phyloP scores from a whole-genome alignment of 2,329 filamentous ascomycete genomes.

The Teratosphaeria nubilosa region DNA sequence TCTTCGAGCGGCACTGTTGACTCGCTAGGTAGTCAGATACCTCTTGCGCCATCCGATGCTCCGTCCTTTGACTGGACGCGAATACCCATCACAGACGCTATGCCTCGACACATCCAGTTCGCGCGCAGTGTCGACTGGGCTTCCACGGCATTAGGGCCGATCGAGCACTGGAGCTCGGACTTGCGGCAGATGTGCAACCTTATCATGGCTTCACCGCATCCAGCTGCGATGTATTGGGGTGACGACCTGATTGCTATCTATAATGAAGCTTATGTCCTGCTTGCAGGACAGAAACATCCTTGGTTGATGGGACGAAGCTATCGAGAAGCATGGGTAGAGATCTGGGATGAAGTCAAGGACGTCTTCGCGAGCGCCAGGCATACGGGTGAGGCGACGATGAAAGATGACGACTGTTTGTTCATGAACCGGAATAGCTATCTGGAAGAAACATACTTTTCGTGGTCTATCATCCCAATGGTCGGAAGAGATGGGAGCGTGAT shows the following conservation, averaged over 20 bases:
- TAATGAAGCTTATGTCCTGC: slow-evolving; percentile 59
- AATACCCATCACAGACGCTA: slow-evolving; percentile 50
- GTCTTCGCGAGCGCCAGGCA: slow-evolving; percentile 57
- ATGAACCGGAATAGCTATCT: slow-evolving; percentile 58
- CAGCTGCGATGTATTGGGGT: slow-evolving; percentile 56
- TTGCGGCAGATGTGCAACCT: slow-evolving; percentile 70
- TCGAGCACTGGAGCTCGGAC: slow-evolving; percentile 59
- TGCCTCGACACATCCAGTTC: slow-evolving; percentile 64
- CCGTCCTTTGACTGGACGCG: slow-evolving; percentile 74
- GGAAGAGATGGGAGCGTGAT: slow-evolving; percentile 59
- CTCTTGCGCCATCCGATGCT: slow-evolving; percentile 17
- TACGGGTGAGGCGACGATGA: slow-evolving; percentile 72
- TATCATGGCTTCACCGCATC: slow-evolving; percentile 67
- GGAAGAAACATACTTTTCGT: slow-evolving; percentile 75
- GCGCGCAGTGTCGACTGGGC: slow-evolving; percentile 65
- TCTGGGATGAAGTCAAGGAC: slow-evolving; percentile 61
- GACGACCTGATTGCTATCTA: slow-evolving; percentile 58
- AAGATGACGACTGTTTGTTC: slow-evolving; percentile 70
- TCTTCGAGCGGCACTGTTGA: slow-evolving; percentile 6
- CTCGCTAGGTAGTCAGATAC: slow-evolving; percentile 14
- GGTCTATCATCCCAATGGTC: slow-evolving; percentile 70
- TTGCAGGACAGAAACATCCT: slow-evolving; percentile 71
- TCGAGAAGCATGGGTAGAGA: slow-evolving; percentile 57
- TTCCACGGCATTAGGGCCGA: slow-evolving; percentile 61
- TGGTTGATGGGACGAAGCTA: slow-evolving; percentile 64